Base-by-base conservation (phyloP, 768 basidiomycete genomes). In the Suillus tomentosus region DNA sequence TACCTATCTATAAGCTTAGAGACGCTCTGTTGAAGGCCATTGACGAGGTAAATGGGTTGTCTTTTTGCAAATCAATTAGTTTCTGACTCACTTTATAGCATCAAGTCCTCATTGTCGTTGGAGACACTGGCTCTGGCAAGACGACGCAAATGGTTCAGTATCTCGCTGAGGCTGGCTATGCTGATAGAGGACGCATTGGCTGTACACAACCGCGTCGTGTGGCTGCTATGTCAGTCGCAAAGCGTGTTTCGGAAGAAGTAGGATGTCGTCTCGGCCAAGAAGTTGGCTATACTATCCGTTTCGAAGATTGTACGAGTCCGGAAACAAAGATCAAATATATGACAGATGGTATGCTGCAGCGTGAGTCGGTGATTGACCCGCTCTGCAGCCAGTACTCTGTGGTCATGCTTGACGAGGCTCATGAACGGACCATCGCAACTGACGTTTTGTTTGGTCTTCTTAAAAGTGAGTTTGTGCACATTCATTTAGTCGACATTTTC, bases 261-360 rank as follows among this genome's bases (percentile, higher is more conserved):
- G 97, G 97, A 13, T 99, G 96, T 79, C 87, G 97, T 17, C 80
- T 99, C 10, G 97, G 97, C 7, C 94, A 96, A 73, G 97, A 99
- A 76, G 96, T 99, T 66, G 97, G 97, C 8, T 99, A 99, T 75
- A 92, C 92, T 7, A 98, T 99, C 70, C 96, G 97, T 80, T 99
- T 99, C 76, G 97, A 99, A 79, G 97, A 99, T 77, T 95, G 96
- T 77, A 99, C 97, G 7, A 92, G 95, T 72, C 96, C 97, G 4
- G 97, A 99, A 78, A 99, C 97, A 3, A 89, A 92, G 72, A 99
- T 99, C 84, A 99, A 99, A 78, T 99, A 97, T 84, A 98, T 99
- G 97, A 99, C 97, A 72, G 97, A 99, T 73, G 97, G 97, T 80
- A 98, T 99, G 95, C 84, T 99, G 31, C 94, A 98, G 72, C 87